Conservation (phyloP, 768 basidiomycete species). For the Omphalotus guepiniiformis region DNA sequence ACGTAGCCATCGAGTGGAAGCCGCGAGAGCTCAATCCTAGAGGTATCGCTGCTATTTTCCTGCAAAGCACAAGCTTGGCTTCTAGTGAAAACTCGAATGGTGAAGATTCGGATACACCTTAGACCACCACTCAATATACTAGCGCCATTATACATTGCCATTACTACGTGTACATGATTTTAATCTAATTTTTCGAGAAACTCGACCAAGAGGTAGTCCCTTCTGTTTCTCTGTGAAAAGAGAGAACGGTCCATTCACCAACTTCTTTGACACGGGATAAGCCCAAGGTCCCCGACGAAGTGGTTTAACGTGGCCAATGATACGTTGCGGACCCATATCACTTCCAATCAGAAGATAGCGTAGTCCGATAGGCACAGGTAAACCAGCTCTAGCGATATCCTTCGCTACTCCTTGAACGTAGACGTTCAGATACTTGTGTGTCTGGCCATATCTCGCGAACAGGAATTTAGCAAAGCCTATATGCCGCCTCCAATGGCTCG, state of each 20-base stretch:
- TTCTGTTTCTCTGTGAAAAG: conserved; percentile 2
- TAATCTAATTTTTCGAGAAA: background rate
- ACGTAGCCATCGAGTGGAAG: conserved; percentile 53
- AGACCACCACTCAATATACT: too few relatives aligned
- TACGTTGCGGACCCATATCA: background rate
- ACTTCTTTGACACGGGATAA: background rate
- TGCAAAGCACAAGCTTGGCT: conserved; percentile 40
- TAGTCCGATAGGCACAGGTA: conserved; percentile 35
- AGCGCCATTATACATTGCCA: too few relatives aligned
- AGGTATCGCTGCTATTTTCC: conserved; percentile 27
- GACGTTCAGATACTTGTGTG: conserved; percentile 25
- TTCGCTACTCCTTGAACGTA: conserved; percentile 32
- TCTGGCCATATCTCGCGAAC: conserved; percentile 24
- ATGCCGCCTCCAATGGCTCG: conserved; percentile 17
- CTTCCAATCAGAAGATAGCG: conserved; percentile 34
- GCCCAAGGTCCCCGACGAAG: background rate
- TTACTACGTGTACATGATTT: background rate
- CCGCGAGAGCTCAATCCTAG: conserved; percentile 25
- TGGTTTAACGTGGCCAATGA: background rate
- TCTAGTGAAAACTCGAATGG: background rate
- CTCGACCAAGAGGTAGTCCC: conserved; percentile 5
- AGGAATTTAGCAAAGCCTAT: conserved; percentile 21
- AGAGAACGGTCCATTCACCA: background rate
- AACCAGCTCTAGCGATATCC: conserved; percentile 37
- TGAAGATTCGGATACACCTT: background rate